Evolutionary conservation across 2,329 filamentous ascomycete genomes (phyloP).

Genomic region (Sclerotinia nivalis): DNA sequence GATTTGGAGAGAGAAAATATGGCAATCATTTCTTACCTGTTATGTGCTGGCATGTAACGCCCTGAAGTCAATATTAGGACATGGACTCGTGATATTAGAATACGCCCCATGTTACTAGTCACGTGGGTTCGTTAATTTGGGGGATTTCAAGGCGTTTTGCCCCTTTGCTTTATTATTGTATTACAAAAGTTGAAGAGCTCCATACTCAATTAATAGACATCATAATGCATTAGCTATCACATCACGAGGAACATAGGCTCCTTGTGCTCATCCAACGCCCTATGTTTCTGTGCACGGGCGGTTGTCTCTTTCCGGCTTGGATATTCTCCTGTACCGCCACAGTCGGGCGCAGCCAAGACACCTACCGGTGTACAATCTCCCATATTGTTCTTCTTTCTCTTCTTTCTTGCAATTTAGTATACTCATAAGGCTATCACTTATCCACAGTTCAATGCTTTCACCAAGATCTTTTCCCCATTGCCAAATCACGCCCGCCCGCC

Average conservation of each 20-base stretch:
- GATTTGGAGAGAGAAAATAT: neutral
- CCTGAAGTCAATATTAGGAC: neutral
- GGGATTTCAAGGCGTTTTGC: neutral
- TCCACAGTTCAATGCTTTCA: neutral
- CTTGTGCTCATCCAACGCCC: neutral
- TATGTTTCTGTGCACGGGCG: neutral
- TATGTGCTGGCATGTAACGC: slow-evolving; percentile 10
- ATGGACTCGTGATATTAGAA: neutral
- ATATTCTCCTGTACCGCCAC: slow-evolving; percentile 1
- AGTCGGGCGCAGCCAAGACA: neutral
- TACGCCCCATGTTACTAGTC: neutral
- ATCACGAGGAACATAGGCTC: neutral
- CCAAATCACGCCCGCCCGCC: neutral
- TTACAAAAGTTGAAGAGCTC: neutral
- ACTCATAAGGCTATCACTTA: neutral
- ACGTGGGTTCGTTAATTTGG: neutral
- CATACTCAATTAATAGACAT: neutral
- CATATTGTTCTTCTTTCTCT: neutral
- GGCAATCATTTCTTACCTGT: neutral
- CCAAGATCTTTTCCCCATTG: neutral
- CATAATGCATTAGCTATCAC: neutral
- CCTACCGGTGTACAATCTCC: neutral
- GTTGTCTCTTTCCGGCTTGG: neutral
- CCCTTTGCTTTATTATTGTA: neutral
- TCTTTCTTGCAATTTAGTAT: no score